phyloP scores from a whole-genome alignment of 1,284 basidiomycete genomes.

The Microbotryomycetes sp. region DNA sequence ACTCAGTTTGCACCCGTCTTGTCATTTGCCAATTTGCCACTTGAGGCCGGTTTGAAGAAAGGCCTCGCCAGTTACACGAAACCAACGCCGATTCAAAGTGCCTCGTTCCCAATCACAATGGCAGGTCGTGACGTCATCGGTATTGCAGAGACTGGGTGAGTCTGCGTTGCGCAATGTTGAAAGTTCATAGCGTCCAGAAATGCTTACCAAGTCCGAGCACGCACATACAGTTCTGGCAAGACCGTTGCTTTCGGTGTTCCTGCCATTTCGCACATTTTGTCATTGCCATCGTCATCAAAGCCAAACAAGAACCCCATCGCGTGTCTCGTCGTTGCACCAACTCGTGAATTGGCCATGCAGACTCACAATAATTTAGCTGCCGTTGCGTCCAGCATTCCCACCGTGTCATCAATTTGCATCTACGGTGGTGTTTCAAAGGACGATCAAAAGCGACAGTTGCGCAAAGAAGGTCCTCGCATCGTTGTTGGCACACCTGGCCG shows the following conservation, averaged over 20 bases:
- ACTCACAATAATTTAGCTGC: slow-evolving; percentile 77
- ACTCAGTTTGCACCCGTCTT: slow-evolving; percentile 61
- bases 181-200: slow-evolving; percentile 1
- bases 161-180: slow-evolving; percentile 21
- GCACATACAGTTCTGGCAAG: slow-evolving; percentile 57
- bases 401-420: slow-evolving; percentile 73
- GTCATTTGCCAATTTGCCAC: slow-evolving; percentile 62
- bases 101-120: slow-evolving; percentile 55
- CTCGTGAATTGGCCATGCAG: slow-evolving; percentile 89
- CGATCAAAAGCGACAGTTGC: slow-evolving; percentile 61
- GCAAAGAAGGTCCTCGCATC: slow-evolving; percentile 59
- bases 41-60: slow-evolving; percentile 57
- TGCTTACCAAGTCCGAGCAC: background rate
- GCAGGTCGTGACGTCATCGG: slow-evolving; percentile 61
- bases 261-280: slow-evolving; percentile 63
- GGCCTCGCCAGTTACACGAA: slow-evolving; percentile 69
- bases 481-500: slow-evolving; percentile 93
- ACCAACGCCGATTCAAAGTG: slow-evolving; percentile 93
- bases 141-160: slow-evolving; percentile 94
- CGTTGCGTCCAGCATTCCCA: slow-evolving; percentile 64
- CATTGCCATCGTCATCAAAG: slow-evolving; percentile 38
- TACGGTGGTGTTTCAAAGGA: slow-evolving; percentile 90
- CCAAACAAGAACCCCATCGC: slow-evolving; percentile 49
- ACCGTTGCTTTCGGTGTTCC: slow-evolving; percentile 95
- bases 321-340: slow-evolving; percentile 84